Base-by-base conservation (phyloP, 1,139 yeast species). In the Pichia kudriavzevii region DNA sequence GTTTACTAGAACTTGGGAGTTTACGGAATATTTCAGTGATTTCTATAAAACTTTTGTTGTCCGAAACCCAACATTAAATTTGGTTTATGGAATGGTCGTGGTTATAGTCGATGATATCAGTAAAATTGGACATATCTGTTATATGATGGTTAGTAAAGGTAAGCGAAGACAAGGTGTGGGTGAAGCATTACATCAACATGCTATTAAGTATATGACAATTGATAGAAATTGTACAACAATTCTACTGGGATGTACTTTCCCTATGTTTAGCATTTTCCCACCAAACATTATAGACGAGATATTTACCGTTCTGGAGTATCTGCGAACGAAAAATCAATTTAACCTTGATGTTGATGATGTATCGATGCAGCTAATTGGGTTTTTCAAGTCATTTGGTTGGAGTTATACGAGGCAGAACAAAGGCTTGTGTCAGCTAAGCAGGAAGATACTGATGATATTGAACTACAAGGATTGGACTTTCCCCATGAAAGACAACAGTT, bases 81-180 rank as follows among this genome's bases (percentile, higher is more conserved):
- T 71, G 20, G 48, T 76, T 15, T 73, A 73, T 46, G 83, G 83
- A 5, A 57, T 73, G 15, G 63, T 73, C n/a, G 58, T 72, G 23
- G 73, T 81, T 1, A 74, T 80, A 79, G 67, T 68, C 6, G 61
- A 61, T 35, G 64, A 56, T 20, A 40, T 46, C 22, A 42, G 46
- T 10, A 56, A 50, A 40, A 52, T 57, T 7, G 83, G 83, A 0
- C 60, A 67, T 28, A 61, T 76, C 3, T 46, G 69, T 36, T 66
- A 65, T 52, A 45, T 76, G 6, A 52, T 73, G 45, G 82, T 76
- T 7, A 80, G 74, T 41, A 72, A 69, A 36, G 59, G 75, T 16
- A 70, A 75, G 40, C 56, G 81, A 26, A 60, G 67, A 22, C 78
- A 75, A 58, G 69, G 75, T 37, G 68, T 76, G 28, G 83, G 82